Conservation (phyloP, 176 grass and related monocot species). For the barley (Hordeum vulgare) region DNA sequence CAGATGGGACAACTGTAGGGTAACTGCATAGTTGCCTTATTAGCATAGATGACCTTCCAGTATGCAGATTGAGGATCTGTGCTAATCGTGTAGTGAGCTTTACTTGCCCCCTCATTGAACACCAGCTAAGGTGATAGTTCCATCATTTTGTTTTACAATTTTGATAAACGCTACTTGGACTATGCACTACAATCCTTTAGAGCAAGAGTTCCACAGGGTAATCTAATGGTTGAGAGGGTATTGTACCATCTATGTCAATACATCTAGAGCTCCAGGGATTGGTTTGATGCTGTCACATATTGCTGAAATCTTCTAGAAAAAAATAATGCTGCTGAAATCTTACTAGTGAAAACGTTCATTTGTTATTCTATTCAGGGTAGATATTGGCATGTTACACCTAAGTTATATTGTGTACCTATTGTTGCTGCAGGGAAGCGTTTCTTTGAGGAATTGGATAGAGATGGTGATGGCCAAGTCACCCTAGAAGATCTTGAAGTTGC, state of each 20-base stretch:
- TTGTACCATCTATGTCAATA: not conserved
- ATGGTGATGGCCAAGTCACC: conserved; percentile 86
- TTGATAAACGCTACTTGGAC: not conserved
- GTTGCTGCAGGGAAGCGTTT: conserved; percentile 75
- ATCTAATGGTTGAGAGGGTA: not conserved
- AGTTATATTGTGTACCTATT: not conserved
- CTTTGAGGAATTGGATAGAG: conserved; percentile 95
- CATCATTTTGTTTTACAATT: not conserved
- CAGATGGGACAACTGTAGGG: not conserved
- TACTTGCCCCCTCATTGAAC: not conserved
- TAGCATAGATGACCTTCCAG: not conserved
- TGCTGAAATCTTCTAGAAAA: not conserved
- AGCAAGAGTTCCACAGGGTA: not conserved
- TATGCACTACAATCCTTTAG: not conserved
- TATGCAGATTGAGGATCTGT: not conserved
- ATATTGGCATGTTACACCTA: not conserved
- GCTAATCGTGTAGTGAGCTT: not conserved
- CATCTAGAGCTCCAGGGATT: not conserved
- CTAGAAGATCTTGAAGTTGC: conserved; percentile 95
- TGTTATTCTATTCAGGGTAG: not conserved
- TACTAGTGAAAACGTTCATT: not conserved
- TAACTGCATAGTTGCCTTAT: not conserved
- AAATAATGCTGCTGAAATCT: not conserved
- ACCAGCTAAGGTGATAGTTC: not conserved
- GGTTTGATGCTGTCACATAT: not conserved